phyloP scores from a whole-genome alignment of 139 green algal species.

The Diplosphaera chodatii region DNA sequence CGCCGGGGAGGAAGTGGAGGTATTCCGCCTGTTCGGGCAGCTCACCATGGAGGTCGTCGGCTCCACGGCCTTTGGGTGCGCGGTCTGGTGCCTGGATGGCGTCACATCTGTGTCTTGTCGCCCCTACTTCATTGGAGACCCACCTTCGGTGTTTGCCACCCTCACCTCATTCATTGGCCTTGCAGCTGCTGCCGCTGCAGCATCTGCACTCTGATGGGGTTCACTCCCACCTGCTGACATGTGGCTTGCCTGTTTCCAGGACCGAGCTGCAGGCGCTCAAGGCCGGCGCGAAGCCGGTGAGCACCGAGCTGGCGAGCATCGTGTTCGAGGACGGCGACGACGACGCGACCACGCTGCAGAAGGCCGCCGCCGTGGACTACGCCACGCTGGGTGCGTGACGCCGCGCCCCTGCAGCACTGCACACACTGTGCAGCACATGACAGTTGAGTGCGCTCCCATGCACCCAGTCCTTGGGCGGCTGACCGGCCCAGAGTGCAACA shows the following conservation, averaged over 20 bases:
- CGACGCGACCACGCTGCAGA: not conserved
- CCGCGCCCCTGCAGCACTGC: too few species aligned
- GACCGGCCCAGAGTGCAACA: not conserved
- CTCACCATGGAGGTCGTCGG: constrained; percentile 55
- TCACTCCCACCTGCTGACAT: too few species aligned
- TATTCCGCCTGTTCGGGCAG: constrained; percentile 28
- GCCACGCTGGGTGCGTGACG: not conserved
- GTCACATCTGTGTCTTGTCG: too few species aligned
- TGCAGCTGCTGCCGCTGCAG: too few species aligned
- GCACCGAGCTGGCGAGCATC: not conserved
- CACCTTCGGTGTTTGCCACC: too few species aligned
- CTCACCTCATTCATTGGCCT: too few species aligned
- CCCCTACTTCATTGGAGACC: too few species aligned
- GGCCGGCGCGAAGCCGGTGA: not conserved
- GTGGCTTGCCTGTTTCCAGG: not conserved
- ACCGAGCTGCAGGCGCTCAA: not conserved
- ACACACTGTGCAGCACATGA: too few species aligned
- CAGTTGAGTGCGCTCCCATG: too few species aligned
- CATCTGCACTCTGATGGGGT: too few species aligned
- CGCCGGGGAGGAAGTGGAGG: constrained; percentile 23
- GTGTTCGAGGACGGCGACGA: not conserved
- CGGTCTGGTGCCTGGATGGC: too few species aligned
- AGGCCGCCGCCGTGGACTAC: not conserved
- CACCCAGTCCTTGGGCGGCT: too few species aligned
- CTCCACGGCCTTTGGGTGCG: constrained; percentile 53